A percentile compares a stretch with the other conserved stretches of the same genome.
phyloP scores from a whole-genome alignment of 108 stramenopile species.

The Nitzschia inconspicua region DNA sequence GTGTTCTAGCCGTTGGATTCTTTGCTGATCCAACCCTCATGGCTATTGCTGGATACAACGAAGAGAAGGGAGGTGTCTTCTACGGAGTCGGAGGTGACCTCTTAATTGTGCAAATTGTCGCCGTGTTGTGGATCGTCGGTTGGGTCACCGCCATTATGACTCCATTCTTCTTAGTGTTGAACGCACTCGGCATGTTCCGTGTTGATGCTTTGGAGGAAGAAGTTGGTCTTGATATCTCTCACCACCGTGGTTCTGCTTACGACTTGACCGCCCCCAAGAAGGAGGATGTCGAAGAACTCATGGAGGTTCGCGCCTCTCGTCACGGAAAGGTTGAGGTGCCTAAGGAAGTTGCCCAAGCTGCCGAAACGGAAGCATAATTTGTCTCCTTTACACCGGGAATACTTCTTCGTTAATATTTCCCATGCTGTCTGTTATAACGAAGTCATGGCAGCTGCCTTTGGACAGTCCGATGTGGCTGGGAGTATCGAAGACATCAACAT shows the following conservation, averaged over 20 bases:
- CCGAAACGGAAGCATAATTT: no score
- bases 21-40: slow-evolving; percentile 48
- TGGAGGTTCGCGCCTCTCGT: slow-evolving; percentile 53
- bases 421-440: no score
- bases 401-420: no score
- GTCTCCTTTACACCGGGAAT: no score
- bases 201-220: slow-evolving; percentile 82
- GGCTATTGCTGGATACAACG: slow-evolving; percentile 42
- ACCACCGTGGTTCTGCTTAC: slow-evolving; percentile 81
- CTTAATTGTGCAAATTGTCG: slow-evolving; percentile 59
- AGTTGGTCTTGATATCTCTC: slow-evolving; percentile 80
- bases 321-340: slow-evolving; percentile 59
- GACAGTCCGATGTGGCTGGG: no score
- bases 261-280: slow-evolving; percentile 53
- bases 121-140: slow-evolving; percentile 66
- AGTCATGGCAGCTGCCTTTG: no score
- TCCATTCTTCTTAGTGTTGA: slow-evolving; percentile 79
- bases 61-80: slow-evolving; percentile 43
- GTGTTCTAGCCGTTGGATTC: slow-evolving; percentile 66
- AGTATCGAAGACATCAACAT: no score
- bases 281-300: slow-evolving; percentile 60
- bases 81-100: slow-evolving; percentile 70
- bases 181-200: slow-evolving; percentile 71
- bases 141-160: slow-evolving; percentile 76
- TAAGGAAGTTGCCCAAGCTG: slow-evolving; percentile 40